A percentile compares a stretch with the other conserved stretches of the same genome.
Conservation (phyloP, 192 early-diverging fungal genomes). For the Coemansia brasiliensis region DNA sequence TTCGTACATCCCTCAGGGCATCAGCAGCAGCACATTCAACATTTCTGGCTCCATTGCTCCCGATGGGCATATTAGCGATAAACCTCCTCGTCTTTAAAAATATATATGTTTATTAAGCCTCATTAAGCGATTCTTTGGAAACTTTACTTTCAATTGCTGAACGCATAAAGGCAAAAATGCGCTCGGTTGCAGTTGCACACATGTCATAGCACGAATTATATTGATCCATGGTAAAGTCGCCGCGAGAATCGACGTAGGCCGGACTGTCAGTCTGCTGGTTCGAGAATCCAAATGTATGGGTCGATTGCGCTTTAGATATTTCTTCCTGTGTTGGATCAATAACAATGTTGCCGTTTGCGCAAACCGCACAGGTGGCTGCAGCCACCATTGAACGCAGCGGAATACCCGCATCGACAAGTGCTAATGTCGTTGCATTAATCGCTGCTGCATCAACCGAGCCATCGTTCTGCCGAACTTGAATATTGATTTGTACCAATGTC, state of each 20-base stretch:
- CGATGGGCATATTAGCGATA: constrained; percentile 8
- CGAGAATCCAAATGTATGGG: constrained; percentile 81
- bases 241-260: constrained; percentile 71
- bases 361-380: constrained; percentile 70
- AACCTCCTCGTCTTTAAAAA: constrained; percentile 19
- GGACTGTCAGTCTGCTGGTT: constrained; percentile 8
- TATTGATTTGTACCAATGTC: constrained; percentile 80
- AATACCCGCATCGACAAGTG: constrained; percentile 88
- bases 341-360: constrained; percentile 57
- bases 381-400: constrained; percentile 71
- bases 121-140: constrained; percentile 21
- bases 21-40: constrained; percentile 26
- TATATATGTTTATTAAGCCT: neutral
- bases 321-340: constrained; percentile 84
- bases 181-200: constrained; percentile 43
- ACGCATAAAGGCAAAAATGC: constrained; percentile 63
- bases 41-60: constrained; percentile 7
- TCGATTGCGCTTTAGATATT: constrained; percentile 64
- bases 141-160: constrained; percentile 60
- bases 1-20: constrained; percentile 16
- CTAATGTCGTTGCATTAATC: constrained; percentile 81
- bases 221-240: constrained; percentile 67
- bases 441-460: constrained; percentile 77
- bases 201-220: constrained; percentile 43
- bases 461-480: constrained; percentile 83